Base-by-base conservation (phyloP, 1,139 yeast species). In the Pichia sp. region DNA sequence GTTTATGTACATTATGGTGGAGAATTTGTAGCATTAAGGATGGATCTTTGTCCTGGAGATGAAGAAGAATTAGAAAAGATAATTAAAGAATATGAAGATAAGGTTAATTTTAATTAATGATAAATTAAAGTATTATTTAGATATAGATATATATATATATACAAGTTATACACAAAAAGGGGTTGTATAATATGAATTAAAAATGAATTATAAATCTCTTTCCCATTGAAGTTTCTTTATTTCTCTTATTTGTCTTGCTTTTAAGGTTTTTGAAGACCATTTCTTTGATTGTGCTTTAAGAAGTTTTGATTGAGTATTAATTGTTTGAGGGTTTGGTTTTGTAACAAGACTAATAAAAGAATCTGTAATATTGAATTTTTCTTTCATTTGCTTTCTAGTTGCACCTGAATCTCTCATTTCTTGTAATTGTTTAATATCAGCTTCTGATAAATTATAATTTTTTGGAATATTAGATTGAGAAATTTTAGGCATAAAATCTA, bases 381-480 rank as follows among this genome's bases (percentile, higher is more conserved):
- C 70, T 29, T 89, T 87, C 49, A 90, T 70, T 28, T 74, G 77
- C 48, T 76, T 73, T 54, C 89, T 74, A 20, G 92, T 79, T 1
- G 46, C 49, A 52, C 87, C 81, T 40, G 70, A 64, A 22, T 61
- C 54, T 63, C 97, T 78, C 57, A 87, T 68, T 37, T 66, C 56
- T 54, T 73, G 76, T 50, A 90, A 82, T 63, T 86, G 80, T 32
- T 60, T 62, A 25, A 84, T 80, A 12, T 81, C 78, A 28, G 71
- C 77, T 11, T 80, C 78, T 2, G 80, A 75, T 50, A 87, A 67
- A 45, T 77, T 74, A 60, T 85, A 83, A 30, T 67, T 67, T 59
- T 80, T 79, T 27, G 67, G 63, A 2, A 27, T 37, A 31, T 51
- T 47, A 6, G 51, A 43, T 55, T 67, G 58, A 60, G 42, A 56